Conservation (phyloP, 1,284 basidiomycete species). For the Inonotus obliquus region DNA sequence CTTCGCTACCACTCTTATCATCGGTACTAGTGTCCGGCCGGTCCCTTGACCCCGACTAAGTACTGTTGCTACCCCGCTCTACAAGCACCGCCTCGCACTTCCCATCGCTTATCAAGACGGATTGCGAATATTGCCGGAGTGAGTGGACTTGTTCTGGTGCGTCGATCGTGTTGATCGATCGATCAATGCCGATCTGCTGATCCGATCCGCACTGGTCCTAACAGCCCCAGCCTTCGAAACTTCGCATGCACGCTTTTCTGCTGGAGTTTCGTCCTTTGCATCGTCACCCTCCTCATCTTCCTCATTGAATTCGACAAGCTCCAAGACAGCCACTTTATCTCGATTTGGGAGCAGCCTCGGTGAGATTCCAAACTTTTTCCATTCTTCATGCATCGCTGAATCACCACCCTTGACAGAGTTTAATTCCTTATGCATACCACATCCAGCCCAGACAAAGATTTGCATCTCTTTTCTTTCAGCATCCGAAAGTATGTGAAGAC, state of each 20-base stretch:
- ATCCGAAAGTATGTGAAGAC: conserved; percentile 15
- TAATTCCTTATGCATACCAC: conserved; percentile 28
- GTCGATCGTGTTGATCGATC: too few relatives aligned
- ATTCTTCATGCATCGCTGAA: neutral
- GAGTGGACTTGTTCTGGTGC: too few relatives aligned
- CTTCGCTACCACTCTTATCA: too few relatives aligned
- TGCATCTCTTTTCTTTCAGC: conserved; percentile 16
- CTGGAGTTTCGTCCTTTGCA: neutral
- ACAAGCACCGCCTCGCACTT: too few relatives aligned
- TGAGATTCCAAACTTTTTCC: neutral
- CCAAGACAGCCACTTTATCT: neutral
- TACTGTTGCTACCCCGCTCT: too few relatives aligned
- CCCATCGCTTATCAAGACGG: too few relatives aligned
- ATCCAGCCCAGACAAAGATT: conserved; percentile 24
- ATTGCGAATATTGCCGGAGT: too few relatives aligned
- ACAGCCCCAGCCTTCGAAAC: conserved; percentile 25
- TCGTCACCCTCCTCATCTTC: neutral
- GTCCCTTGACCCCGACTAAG: too few relatives aligned
- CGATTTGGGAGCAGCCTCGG: neutral
- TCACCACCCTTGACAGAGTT: conserved; percentile 25
- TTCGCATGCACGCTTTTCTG: conserved; percentile 24
- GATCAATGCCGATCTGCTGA: too few relatives aligned
- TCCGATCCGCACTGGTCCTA: too few relatives aligned
- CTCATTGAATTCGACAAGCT: neutral
- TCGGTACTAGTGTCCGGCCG: too few relatives aligned